Conservation (phyloP, 768 basidiomycete genomes). For the Suillus placidus region DNA sequence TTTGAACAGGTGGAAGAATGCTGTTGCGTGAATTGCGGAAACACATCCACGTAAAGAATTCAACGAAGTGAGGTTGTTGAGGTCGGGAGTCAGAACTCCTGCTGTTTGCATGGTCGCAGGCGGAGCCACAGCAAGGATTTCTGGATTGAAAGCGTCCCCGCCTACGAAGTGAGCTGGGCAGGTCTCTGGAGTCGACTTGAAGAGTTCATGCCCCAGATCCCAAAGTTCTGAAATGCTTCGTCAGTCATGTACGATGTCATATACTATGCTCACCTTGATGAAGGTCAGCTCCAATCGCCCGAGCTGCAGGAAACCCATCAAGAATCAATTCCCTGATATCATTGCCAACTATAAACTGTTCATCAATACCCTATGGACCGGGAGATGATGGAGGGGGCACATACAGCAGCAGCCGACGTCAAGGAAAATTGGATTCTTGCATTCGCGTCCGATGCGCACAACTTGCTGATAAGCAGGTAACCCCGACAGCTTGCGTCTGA, state of each 20-base stretch:
- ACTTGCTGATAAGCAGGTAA: constrained; percentile 19
- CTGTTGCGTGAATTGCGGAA: constrained; percentile 49
- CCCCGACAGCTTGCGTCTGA: not conserved
- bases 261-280: constrained; percentile 28
- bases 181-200: constrained; percentile 49
- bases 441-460: constrained; percentile 34
- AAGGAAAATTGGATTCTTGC: constrained; percentile 38
- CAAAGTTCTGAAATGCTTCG: constrained; percentile 46
- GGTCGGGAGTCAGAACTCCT: constrained; percentile 21
- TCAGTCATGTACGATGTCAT: not conserved
- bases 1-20: constrained; percentile 52
- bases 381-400: constrained; percentile 6
- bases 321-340: constrained; percentile 37
- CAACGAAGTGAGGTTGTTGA: constrained; percentile 41
- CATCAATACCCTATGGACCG: not conserved
- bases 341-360: constrained; percentile 33
- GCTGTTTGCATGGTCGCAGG: constrained; percentile 28
- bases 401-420: constrained; percentile 45
- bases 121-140: constrained; percentile 38
- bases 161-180: constrained; percentile 56
- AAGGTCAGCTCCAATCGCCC: constrained; percentile 39
- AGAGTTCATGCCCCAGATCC: constrained; percentile 61
- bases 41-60: constrained; percentile 47
- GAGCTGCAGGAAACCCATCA: constrained; percentile 41
- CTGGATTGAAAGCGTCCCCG: constrained; percentile 54